phyloP scores from a whole-genome alignment of 345 rosid species.

The Carallia brachiata region DNA sequence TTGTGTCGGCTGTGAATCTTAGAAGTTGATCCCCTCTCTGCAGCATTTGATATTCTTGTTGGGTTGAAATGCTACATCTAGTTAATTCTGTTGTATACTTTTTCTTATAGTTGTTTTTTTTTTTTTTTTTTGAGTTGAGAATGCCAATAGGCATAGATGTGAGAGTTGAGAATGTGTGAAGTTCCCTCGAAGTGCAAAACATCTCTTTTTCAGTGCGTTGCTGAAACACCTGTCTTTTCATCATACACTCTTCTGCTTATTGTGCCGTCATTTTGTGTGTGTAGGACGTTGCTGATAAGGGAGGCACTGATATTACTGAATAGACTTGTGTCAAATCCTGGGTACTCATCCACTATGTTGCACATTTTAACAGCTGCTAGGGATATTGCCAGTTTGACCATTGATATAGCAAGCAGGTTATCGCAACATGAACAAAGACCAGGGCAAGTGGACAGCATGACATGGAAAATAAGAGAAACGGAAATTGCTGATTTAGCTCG shows the following conservation, averaged over 20 bases:
- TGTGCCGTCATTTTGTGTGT: background rate
- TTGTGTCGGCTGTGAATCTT: background rate
- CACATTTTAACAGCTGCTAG: conserved; percentile 58
- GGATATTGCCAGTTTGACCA: conserved; percentile 73
- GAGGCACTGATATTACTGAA: conserved; percentile 80
- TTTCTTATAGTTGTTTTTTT: too few relatives aligned
- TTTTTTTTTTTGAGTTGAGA: too few relatives aligned
- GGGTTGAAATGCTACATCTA: too few relatives aligned
- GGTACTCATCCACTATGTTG: conserved; percentile 52
- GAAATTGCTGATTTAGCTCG: conserved; percentile 68
- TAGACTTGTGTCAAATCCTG: conserved; percentile 64
- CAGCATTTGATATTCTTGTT: too few relatives aligned
- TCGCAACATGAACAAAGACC: conserved; percentile 41
- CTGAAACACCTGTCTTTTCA: too few relatives aligned
- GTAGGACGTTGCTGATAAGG: conserved; percentile 67
- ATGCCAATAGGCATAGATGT: too few relatives aligned
- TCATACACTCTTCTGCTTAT: background rate
- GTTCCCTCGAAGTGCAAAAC: too few relatives aligned
- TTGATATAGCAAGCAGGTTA: conserved; percentile 66
- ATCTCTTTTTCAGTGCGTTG: too few relatives aligned
- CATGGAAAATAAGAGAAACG: conserved; percentile 46
- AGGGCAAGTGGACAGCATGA: conserved; percentile 25
- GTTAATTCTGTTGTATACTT: too few relatives aligned
- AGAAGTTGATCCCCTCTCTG: background rate
- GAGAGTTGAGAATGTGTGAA: too few relatives aligned